Evolutionary conservation across 2,329 filamentous ascomycete species (phyloP).

Genomic region (Fusarium sp.): DNA sequence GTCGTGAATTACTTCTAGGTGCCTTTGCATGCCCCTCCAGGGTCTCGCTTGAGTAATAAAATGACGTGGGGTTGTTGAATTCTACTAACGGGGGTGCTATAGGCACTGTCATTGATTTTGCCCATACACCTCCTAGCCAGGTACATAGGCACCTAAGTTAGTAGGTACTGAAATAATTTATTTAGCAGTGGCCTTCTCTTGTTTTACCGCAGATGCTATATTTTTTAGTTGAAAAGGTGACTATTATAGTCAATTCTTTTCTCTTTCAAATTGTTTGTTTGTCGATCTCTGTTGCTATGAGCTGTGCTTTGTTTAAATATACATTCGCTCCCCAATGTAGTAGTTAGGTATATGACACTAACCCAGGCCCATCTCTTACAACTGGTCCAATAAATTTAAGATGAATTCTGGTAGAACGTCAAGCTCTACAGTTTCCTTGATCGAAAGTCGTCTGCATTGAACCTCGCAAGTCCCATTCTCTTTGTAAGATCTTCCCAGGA

Average conservation of each 20-base stretch:
- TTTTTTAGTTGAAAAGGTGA: too few species aligned
- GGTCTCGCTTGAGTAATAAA: constrained; percentile 43
- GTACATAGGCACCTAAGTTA: not conserved
- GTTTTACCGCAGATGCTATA: not conserved
- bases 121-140: not conserved
- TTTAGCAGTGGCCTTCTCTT: not conserved
- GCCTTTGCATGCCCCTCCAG: constrained; percentile 38
- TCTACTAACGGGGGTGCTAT: constrained; percentile 44
- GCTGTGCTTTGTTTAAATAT: constrained; percentile 5
- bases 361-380: constrained; percentile 52
- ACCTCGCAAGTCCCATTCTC: constrained; percentile 72
- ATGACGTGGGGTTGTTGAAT: constrained; percentile 45
- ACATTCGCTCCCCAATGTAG: constrained; percentile 8
- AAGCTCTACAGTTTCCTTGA: constrained; percentile 68
- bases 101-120: not conserved
- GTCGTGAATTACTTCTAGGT: constrained; percentile 2
- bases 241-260: not conserved
- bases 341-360: not conserved
- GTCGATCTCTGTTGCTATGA: not conserved
- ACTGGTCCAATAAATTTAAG: constrained; percentile 54
- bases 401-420: constrained; percentile 57
- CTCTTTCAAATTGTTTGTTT: not conserved
- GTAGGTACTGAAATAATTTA: not conserved
- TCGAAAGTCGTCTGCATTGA: constrained; percentile 75
- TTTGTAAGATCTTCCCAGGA: constrained; percentile 78